These are phyloP conservation scores for Candida sojae DNA, from an alignment of 1,139 yeast genomes.

Conservation along the genomic window DNA sequence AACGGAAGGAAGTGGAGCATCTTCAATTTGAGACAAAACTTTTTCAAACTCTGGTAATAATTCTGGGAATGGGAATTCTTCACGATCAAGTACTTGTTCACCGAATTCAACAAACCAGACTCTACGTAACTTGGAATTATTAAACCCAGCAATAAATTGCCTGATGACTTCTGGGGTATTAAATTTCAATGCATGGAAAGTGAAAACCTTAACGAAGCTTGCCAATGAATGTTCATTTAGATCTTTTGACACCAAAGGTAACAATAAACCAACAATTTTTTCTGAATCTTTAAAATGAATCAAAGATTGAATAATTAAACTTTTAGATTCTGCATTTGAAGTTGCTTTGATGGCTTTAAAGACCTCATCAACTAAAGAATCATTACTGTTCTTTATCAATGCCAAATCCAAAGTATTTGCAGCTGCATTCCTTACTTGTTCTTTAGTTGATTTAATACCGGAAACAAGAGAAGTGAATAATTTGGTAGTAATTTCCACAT, in stretches of 20 bases:
- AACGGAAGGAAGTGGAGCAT: slow-evolving; percentile 51
- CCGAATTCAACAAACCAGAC: slow-evolving; percentile 68
- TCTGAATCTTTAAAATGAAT: slow-evolving; percentile 25
- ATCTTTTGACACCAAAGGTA: slow-evolving; percentile 65
- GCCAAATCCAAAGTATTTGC: slow-evolving; percentile 37
- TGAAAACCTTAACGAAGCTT: slow-evolving; percentile 52
- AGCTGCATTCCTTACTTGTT: slow-evolving; percentile 57
- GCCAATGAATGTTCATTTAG: slow-evolving; percentile 67
- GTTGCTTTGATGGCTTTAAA: slow-evolving; percentile 59
- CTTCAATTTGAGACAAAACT: slow-evolving; percentile 44
- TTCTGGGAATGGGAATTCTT: slow-evolving; percentile 4
- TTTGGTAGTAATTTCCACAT: slow-evolving; percentile 39
- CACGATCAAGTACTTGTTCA: slow-evolving; percentile 15
- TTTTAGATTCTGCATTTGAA: slow-evolving; percentile 70
- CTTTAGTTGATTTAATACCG: slow-evolving; percentile 73
- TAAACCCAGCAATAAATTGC: slow-evolving; percentile 51
- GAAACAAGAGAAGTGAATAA: slow-evolving; percentile 61
- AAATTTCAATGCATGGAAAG: slow-evolving; percentile 31
- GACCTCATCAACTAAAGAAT: slow-evolving; percentile 48
- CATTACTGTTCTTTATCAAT: slow-evolving; percentile 18
- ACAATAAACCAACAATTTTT: slow-evolving; percentile 43
- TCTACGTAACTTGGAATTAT: slow-evolving; percentile 62
- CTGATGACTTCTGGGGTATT: slow-evolving; percentile 13
- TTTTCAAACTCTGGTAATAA: slow-evolving; percentile 14
- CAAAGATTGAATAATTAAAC: slow-evolving; percentile 18